Evolutionary conservation across 2,329 filamentous ascomycete genomes (phyloP).

Genomic region (Parastagonospora avenae): DNA sequence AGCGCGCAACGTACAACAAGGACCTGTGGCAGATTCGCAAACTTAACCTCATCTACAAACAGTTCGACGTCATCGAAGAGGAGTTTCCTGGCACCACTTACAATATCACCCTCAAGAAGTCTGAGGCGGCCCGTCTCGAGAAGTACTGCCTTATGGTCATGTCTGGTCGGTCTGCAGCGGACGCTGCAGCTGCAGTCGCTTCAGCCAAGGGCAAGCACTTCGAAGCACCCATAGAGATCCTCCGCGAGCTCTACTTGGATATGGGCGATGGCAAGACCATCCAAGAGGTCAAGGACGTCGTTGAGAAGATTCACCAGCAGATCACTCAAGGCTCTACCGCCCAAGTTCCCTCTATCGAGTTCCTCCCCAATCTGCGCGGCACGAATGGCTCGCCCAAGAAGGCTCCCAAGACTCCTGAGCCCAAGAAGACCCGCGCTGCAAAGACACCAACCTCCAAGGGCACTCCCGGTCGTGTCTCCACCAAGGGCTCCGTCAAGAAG

Average conservation of each 20-base stretch:
- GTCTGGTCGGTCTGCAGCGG: constrained; percentile 9
- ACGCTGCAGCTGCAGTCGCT: constrained; percentile 15
- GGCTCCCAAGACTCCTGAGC: constrained; percentile 10
- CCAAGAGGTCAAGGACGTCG: constrained; percentile 22
- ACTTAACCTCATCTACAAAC: constrained; percentile 37
- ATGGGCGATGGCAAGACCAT: constrained; percentile 28
- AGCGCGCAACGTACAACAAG: constrained; percentile 47
- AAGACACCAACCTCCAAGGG: constrained; percentile 16
- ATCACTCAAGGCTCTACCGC: constrained; percentile 28
- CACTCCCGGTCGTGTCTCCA: constrained; percentile 18
- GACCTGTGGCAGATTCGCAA: constrained; percentile 43
- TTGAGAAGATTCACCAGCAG: constrained; percentile 37
- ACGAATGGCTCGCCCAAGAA: constrained; percentile 7
- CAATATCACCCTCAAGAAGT: constrained; percentile 42
- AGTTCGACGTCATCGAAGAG: constrained; percentile 39
- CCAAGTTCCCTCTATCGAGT: constrained; percentile 38
- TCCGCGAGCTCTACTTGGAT: constrained; percentile 33
- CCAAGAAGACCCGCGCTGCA: not conserved
- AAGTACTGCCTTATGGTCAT: constrained; percentile 33
- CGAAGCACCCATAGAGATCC: constrained; percentile 41
- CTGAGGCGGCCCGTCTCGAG: constrained; percentile 41
- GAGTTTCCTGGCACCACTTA: constrained; percentile 39
- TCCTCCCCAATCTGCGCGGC: constrained; percentile 34
- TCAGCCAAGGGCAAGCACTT: constrained; percentile 29
- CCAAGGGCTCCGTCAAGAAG: constrained; percentile 35